These are phyloP conservation scores for Linnemannia elongata DNA, from an alignment of 192 early-diverging fungal species.

Conservation along the genomic window DNA sequence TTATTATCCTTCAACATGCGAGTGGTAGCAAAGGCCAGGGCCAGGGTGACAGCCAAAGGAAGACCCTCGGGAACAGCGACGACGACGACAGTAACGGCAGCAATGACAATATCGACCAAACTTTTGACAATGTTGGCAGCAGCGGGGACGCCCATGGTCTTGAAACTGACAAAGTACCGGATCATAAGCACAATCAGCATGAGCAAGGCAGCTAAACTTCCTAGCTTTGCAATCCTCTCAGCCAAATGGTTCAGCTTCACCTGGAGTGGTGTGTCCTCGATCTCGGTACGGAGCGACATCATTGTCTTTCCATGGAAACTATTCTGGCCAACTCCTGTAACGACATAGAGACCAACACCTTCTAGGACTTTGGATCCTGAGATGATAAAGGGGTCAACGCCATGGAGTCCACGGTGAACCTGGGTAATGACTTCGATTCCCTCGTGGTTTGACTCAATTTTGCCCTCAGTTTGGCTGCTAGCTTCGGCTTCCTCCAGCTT, in stretches of 20 bases:
- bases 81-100: slow-evolving; percentile 94
- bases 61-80: slow-evolving; percentile 99
- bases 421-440: slow-evolving; percentile 37
- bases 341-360: slow-evolving; percentile 88
- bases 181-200: slow-evolving; percentile 93
- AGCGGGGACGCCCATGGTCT: slow-evolving; percentile 50
- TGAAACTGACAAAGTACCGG: slow-evolving; percentile 81
- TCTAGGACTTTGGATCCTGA: slow-evolving; percentile 94
- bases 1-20: slow-evolving; percentile 98
- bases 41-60: slow-evolving; percentile 96
- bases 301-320: slow-evolving; percentile 92
- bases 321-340: slow-evolving; percentile 87
- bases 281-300: slow-evolving; percentile 88
- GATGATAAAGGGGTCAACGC: slow-evolving; percentile 86
- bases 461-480: not conserved
- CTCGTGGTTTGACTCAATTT: slow-evolving; percentile 50
- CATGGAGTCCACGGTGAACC: slow-evolving; percentile 31
- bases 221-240: slow-evolving; percentile 94
- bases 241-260: slow-evolving; percentile 90
- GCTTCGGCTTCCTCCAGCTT: slow-evolving; percentile 37
- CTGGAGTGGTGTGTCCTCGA: slow-evolving; percentile 93
- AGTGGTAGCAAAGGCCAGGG: slow-evolving; percentile 94
- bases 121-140: slow-evolving; percentile 70
- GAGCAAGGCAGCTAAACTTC: slow-evolving; percentile 83
- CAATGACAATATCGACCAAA: slow-evolving; percentile 86